Base-by-base conservation (phyloP, 1,139 yeast genomes). In the Dujonia santamariae region DNA sequence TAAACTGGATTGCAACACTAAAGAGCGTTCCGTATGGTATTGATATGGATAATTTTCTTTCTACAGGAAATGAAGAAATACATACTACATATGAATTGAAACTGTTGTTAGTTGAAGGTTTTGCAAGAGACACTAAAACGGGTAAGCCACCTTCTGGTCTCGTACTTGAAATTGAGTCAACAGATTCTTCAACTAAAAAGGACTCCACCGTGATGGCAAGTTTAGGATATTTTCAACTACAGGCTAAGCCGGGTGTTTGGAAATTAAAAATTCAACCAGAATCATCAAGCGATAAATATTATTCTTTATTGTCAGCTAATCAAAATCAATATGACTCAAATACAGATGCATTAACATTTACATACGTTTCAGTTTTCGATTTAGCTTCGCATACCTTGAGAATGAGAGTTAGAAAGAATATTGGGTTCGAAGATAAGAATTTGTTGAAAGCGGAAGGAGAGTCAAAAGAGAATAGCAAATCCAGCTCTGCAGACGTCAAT, bases 171-270 rank as follows among this genome's bases (percentile, higher is more conserved):
- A 51, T 80, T 32, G 3, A 19, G n/a, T n/a, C 17, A 7, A 15
- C 4, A 7, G 12, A 22, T 5, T 11, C 25, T 22, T 5, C 12
- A 15, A 28, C 22, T 8, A 31, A 38, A 5, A 61, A 69, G 0
- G 87, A 83, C 44, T 83, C 95, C 0, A 63, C 61, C 30, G 78
- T 85, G 3, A 80, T 86, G 90, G 72, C 84, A 0, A 77, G 80
- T 36, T 57, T 78, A 35, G 95, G 95, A 0, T 87, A 87, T 55
- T 68, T 83, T 40, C 96, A 87, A 54, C 60, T 87, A 31, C 75
- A 75, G 41, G 78, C 82, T 0, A 65, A 62, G 31, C 92, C 92
- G 1, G 96, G 96, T 0, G 36, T 67, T 2, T 84, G 85, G 81
- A 53, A 59, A 1, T 51, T 86, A 13, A 48, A 53, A 4, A 50